Percentiles rank a stretch among this genome's conserved stretches.
Conservation (phyloP, 2,329 filamentous ascomycete species). For the Coniochaeta pulveracea region DNA sequence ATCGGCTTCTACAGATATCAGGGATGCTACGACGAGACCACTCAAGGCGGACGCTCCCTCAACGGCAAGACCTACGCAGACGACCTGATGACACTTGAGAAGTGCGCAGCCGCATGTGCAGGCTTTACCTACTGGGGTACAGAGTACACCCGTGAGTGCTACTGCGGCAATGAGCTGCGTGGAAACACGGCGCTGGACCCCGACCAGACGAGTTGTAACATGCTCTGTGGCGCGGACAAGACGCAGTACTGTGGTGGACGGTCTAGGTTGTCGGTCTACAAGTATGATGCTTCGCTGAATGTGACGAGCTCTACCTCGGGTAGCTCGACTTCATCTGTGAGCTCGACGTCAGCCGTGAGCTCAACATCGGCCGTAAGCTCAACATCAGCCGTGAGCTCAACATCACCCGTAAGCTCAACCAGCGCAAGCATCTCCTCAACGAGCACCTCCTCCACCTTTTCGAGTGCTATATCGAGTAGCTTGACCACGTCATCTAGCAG, state of each 20-base stretch:
- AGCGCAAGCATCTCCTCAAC: background rate
- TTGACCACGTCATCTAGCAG: no score
- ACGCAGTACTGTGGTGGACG: constrained; percentile 2
- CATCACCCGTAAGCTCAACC: background rate
- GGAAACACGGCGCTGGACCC: constrained; percentile 4
- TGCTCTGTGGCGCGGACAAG: constrained; percentile 1
- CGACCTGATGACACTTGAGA: constrained; percentile 2
- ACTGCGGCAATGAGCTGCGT: constrained; percentile 2
- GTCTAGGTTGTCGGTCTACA: constrained; percentile 3
- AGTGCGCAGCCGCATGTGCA: background rate
- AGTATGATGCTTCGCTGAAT: constrained; percentile 4
- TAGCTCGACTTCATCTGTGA: background rate
- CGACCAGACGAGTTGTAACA: constrained; percentile 3
- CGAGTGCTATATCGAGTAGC: no score
- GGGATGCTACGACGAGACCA: constrained; percentile 45
- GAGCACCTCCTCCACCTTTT: background rate
- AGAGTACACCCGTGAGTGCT: constrained; percentile 1
- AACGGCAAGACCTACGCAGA: constrained; percentile 1
- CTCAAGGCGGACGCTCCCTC: constrained; percentile 20
- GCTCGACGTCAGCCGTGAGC: background rate
- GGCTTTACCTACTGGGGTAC: constrained; percentile 1
- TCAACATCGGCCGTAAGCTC: background rate
- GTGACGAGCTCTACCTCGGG: constrained; percentile 1
- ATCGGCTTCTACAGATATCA: constrained; percentile 15
- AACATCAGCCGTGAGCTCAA: constrained; percentile 1